phyloP scores from a whole-genome alignment of 495 filamentous ascomycete species.

The Antarctomyces pellizariae region DNA sequence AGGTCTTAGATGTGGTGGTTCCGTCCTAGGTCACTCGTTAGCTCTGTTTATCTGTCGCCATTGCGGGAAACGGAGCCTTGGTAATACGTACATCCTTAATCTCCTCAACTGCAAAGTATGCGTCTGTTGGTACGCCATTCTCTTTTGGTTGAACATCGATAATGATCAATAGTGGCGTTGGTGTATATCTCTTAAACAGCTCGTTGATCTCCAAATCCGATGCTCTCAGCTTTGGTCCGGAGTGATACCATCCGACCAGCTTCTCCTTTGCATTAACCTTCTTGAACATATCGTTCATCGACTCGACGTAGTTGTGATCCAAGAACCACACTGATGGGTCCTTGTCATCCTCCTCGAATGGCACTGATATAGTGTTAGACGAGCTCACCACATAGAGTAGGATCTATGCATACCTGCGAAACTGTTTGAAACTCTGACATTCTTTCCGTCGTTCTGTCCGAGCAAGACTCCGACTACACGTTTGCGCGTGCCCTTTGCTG shows the following conservation, averaged over 20 bases:
- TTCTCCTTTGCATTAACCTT: conserved; percentile 98
- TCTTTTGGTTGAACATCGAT: conserved; percentile 98
- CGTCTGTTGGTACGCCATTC: conserved; percentile 91
- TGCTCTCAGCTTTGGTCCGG: conserved; percentile 85
- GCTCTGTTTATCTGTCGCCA: conserved; percentile 2
- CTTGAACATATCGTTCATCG: conserved; percentile 99
- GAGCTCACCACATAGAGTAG: not conserved
- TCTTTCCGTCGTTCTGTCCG: conserved; percentile 85
- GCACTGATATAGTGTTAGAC: conserved; percentile 30
- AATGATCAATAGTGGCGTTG: conserved; percentile 88
- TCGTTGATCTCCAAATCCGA: conserved; percentile 99
- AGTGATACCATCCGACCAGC: conserved; percentile 99
- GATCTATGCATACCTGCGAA: conserved; percentile 53
- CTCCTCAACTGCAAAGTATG: conserved; percentile 97
- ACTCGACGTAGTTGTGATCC: conserved; percentile 97
- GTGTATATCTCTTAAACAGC: conserved; percentile 96
- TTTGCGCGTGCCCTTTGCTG: conserved; percentile 72
- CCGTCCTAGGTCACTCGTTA: conserved; percentile 45
- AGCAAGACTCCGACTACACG: conserved; percentile 89
- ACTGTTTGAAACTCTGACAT: conserved; percentile 93
- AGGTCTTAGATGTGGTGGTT: conserved; percentile 89
- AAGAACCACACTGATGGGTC: conserved; percentile 98
- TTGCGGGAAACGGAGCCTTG: not conserved
- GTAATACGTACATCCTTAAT: conserved; percentile 77
- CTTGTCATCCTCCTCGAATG: conserved; percentile 96